Conservation (phyloP, 2,329 filamentous ascomycete genomes). For the Aureobasidium sp. region DNA sequence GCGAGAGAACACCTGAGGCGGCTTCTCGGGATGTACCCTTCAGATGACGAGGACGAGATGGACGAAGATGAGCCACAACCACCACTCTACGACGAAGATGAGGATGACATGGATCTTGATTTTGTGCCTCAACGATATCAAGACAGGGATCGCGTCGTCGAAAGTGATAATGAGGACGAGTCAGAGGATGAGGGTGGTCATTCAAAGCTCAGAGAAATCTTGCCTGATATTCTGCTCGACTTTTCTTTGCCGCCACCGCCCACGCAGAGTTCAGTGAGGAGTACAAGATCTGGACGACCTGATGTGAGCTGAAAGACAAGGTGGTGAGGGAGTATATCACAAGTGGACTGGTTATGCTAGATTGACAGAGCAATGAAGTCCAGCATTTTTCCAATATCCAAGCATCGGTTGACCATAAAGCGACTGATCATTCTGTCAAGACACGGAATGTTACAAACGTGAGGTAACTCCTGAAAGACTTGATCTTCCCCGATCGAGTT, state of each 20-base stretch:
- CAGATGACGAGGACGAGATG: conserved; percentile 2
- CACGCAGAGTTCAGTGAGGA: conserved; percentile 10
- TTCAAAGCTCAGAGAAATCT: conserved; percentile 2
- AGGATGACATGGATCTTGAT: conserved; percentile 6
- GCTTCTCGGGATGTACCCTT: not conserved
- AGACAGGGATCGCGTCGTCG: not conserved
- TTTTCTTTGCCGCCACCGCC: conserved; percentile 15
- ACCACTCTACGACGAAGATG: not conserved
- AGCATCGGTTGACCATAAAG: not conserved
- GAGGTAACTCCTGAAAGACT: too few species aligned
- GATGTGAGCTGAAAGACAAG: not conserved
- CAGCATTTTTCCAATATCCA: not conserved
- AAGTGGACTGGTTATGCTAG: not conserved
- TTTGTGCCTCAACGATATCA: not conserved
- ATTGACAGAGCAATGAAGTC: not conserved
- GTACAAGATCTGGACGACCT: not conserved
- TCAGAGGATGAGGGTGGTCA: not conserved
- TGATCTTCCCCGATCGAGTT: too few species aligned
- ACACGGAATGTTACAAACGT: too few species aligned
- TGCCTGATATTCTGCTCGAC: conserved; percentile 16
- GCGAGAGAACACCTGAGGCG: not conserved
- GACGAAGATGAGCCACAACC: not conserved
- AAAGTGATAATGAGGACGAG: not conserved
- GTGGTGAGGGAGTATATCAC: too few species aligned
- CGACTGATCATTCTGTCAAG: too few species aligned